Evolutionary conservation across 306 rosid species (phyloP), one percentile per base, ranked within the genome.

Genomic region (Prunus armeniaca): DNA sequence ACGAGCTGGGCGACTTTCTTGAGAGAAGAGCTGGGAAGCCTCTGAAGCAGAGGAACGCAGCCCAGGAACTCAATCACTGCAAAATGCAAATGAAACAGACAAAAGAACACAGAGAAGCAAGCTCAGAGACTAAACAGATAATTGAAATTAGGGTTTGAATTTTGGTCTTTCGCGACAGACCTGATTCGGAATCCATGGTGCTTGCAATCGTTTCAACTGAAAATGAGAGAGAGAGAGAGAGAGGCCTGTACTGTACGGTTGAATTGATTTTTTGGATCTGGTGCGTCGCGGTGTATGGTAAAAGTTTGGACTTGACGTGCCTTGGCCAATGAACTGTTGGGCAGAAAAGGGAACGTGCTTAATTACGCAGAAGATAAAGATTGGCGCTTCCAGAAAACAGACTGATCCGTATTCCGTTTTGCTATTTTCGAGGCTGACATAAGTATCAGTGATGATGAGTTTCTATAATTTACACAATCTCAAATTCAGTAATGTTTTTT

Each of bases 1-100:
- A 89, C 90, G 55, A 92, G 83, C 66, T 83, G 79, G 64, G 97
- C 84, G 7, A 95, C 84, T 74, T 75, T 93, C 85, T 61, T 87
- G 12, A 90, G 85, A 46, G 97, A 92, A 15, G 89, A 83, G 76
- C 86, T 74, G 47, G 98, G 98, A 54, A 95, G 93, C 79, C 87
- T 86, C 89, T 90, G 98, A 2, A 90, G 87, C 79, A 95, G 79
- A 45, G 97, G 93, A 88, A 95, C 96, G 57, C 84, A 77, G 25
- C 91, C 91, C 34, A 95, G 86, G 50, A 90, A 95, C 89, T 95
- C 97, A 12, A 83, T 80, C 73, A 95, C 98, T 95, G 88, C 79
- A 87, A 82, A 65, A 74, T 72, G 24, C 66, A 72, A 50, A 11
- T 12, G 22, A 68, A 60, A 27, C 46, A 6, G 9, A 38, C 43